Base-by-base conservation (phyloP, 495 filamentous ascomycete genomes). In the Neurospora sp. region DNA sequence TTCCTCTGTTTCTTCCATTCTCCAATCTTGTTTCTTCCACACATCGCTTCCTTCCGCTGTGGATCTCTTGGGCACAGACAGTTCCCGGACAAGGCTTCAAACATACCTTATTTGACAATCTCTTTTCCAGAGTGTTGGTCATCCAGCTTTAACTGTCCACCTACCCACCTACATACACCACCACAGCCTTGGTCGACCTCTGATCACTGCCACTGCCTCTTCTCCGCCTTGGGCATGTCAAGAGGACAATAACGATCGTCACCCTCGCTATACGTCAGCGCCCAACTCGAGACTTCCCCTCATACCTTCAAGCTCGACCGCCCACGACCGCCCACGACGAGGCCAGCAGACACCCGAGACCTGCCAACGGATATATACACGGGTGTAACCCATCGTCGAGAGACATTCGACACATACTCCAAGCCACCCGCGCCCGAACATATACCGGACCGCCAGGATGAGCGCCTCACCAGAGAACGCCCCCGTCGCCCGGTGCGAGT, bases 401-500 rank as follows among this genome's bases (percentile, higher is more conserved):
- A 61, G 22, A 35, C 53, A 35, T 35, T 61, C 22, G 27, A 35
- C 27, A 61, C 53, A 61, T 31, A 61, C 6, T 2, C 1, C 9
- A 61, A 31, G 53, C 53, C 53, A 31, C 6, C 45, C 45, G 45
- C 45, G 45, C 45, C 20, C n/a, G 45, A 53, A 22, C 20, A 53
- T 27, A 53, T 22, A 61, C 12, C 53, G 53, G 27, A 18, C 53
- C 69, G 18, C 70, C 74, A 78, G 16, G 71, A 84, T 84, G 82
- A 80, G 81, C 70, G 69, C 81, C 69, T 72, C 78, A 45, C 75
- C 78, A 71, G 75, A 79, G 14, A 76, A 81, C 37, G 78, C 75
- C n/a, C 81, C 82, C 42, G 77, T 75, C 9, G 73, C 82, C 20
- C 81, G 84, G 42, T 80, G 81, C 72, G 80, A 80, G 59, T 90